Base-by-base conservation (phyloP, 331 rosid species). In the Cydonia oblonga region DNA sequence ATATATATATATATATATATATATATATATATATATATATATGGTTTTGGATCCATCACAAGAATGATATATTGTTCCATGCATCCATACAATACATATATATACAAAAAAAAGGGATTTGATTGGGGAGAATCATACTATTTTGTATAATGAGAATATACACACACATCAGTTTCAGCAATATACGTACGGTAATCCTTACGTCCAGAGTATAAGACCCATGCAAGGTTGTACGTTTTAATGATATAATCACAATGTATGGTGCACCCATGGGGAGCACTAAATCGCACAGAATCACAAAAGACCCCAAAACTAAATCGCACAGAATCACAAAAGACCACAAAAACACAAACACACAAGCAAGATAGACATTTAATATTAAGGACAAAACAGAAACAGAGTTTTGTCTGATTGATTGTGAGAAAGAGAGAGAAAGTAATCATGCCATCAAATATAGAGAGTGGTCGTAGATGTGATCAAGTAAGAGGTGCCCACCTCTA, bases 271-370 rank as follows among this genome's bases (percentile, higher is more conserved):
- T 82, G 80, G 91, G 91, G 88, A 84, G 84, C 30, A 30, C 53
- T 72, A 75, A 82, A 88, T 88, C 87, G 54, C 20, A 52, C 46
- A 84, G 70, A 76, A 78, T 86, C 88, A 51, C 19, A 73, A 80
- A 73, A 74, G 86, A 83, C 60, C 70, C 80, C 86, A 83, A 84
- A 84, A 71, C 75, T 59, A 75, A 82, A 88, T 88, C 87, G 54
- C 20, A 52, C 46, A 84, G 70, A 76, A 78, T 86, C 88, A 51
- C 19, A 73, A 80, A 73, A 74, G 86, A 83, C 60, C 70, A 78
- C 86, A 83, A 84, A 84, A 35, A 54, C 60, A 54, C 12, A n/a
- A 35, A 35, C 40, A 35, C 59, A 53, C 20, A 2, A n/a, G 11
- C 60, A n/a, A n/a, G 26, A 54, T 24, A 9, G 3, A 20, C 22